Percentiles rank a stretch among this genome's conserved stretches.
Conservation (phyloP, 2,329 filamentous ascomycete species). For the Pestalotiopsis sp. region DNA sequence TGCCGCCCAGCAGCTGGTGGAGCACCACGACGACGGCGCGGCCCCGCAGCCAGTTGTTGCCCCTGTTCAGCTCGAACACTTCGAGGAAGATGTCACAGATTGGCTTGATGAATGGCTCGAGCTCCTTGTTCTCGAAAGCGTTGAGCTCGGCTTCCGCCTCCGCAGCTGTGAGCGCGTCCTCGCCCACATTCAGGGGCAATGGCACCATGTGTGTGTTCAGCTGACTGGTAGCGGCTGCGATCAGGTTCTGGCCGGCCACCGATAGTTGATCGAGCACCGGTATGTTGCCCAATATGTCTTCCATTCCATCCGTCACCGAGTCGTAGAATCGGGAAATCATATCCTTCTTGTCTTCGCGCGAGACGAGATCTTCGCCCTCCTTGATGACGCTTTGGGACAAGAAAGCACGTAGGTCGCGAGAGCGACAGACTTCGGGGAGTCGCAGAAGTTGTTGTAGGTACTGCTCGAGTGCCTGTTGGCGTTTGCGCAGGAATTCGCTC, state of each 20-base stretch:
- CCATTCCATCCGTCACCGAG: slow-evolving; percentile 96
- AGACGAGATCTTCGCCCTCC: slow-evolving; percentile 57
- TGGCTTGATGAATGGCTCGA: slow-evolving; percentile 95
- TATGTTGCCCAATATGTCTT: slow-evolving; percentile 95
- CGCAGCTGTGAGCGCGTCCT: slow-evolving; percentile 54
- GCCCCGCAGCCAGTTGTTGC: slow-evolving; percentile 96
- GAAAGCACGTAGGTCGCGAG: slow-evolving; percentile 88
- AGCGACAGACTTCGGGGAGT: slow-evolving; percentile 91
- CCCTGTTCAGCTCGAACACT: slow-evolving; percentile 89
- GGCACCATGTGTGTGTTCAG: slow-evolving; percentile 58
- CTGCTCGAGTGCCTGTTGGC: slow-evolving; percentile 78
- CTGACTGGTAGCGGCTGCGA: slow-evolving; percentile 72
- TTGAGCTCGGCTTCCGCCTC: slow-evolving; percentile 94
- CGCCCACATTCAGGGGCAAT: slow-evolving; percentile 51
- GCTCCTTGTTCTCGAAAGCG: slow-evolving; percentile 86
- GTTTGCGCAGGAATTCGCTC: slow-evolving; percentile 91
- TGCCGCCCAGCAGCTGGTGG: slow-evolving; percentile 92
- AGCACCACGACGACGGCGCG: slow-evolving; percentile 94
- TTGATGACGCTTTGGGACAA: slow-evolving; percentile 84
- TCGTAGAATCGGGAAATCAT: slow-evolving; percentile 95
- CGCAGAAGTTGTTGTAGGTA: slow-evolving; percentile 83
- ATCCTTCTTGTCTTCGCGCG: slow-evolving; percentile 71
- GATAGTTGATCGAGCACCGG: slow-evolving; percentile 94
- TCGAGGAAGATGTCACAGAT: slow-evolving; percentile 98
- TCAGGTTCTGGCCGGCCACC: slow-evolving; percentile 86